Base-by-base conservation (phyloP, 2,329 filamentous ascomycete species). In the Xylogone sp. region DNA sequence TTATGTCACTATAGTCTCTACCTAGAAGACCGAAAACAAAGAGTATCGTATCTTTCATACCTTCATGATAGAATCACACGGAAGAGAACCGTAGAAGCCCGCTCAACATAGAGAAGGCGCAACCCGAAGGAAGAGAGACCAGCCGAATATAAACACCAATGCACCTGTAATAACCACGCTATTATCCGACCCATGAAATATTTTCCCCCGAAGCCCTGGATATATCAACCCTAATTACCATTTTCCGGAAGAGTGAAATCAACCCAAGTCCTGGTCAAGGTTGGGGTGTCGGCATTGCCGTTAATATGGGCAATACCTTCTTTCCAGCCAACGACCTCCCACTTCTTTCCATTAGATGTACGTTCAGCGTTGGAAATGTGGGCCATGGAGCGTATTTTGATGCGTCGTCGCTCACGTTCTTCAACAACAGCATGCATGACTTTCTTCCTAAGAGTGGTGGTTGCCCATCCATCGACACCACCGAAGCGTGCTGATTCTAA, bases 401-500 rank as follows among this genome's bases (percentile, higher is more conserved):
- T 39, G 46, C 83, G 79, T 48, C 79, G 74, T 10, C 69, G 69
- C 67, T 87, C 83, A 18, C 83, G 78, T 64, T 84, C 82, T 2
- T 71, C 66, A 1, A 86, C 71, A 2, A 81, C 74, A 9, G 70
- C 69, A 22, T 70, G 68, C 46, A 83, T 73, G 16, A 78, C 71
- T 8, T 73, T 72, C 52, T 75, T 72, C 19, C 78, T 71, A 21
- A 74, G 66, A 51, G 75, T 70, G 18, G 59, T 53, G 39, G 69
- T 76, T 21, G 75, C 71, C 74, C 76, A 81, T 20, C 72, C 77
- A n/a, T 72, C 71, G 24, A 72, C 68, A 43, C 72, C 71, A 42
- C 78, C 79, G 8, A 84, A 74, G 21, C 74, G 74, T 12, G 73
- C 75, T 47, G 82, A 82, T 59, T 87, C 84, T 29, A 91, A 73